Conservation (phyloP, 73 alveolate genomes). For the Effrenium voratum region DNA sequence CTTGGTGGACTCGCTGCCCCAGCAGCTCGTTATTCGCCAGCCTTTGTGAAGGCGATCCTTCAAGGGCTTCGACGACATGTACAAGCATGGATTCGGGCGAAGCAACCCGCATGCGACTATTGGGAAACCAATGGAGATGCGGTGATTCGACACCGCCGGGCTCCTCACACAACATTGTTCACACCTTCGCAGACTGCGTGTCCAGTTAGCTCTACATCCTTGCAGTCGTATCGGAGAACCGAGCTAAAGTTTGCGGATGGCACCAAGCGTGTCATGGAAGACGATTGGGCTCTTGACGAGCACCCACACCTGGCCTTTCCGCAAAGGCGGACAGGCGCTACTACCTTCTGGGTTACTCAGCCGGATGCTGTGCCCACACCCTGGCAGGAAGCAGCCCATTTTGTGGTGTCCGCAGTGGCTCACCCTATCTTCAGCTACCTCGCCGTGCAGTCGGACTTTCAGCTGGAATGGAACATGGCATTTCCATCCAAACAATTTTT, state of each 20-base stretch:
- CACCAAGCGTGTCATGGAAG: not conserved
- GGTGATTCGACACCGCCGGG: not conserved
- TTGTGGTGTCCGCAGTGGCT: not conserved
- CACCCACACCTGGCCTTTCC: not conserved
- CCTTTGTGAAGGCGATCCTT: not conserved
- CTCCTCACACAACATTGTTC: not conserved
- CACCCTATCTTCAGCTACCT: not conserved
- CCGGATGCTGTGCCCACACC: not conserved
- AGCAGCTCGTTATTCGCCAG: not conserved
- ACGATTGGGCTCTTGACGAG: not conserved
- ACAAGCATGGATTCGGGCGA: not conserved
- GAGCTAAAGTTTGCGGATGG: not conserved
- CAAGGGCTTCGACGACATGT: not conserved
- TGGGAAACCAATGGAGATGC: not conserved
- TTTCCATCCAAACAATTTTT: slow-evolving; percentile 2
- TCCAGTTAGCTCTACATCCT: not conserved
- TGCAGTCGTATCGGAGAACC: not conserved
- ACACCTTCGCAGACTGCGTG: not conserved
- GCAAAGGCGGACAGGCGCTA: not conserved
- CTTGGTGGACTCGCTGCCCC: not conserved
- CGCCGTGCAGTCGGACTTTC: not conserved
- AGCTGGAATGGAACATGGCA: not conserved
- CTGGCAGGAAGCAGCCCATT: not conserved
- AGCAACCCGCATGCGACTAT: not conserved
- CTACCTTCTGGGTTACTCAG: not conserved